phyloP scores from a whole-genome alignment of 495 filamentous ascomycete genomes.

The Neohortaea acidophila region DNA sequence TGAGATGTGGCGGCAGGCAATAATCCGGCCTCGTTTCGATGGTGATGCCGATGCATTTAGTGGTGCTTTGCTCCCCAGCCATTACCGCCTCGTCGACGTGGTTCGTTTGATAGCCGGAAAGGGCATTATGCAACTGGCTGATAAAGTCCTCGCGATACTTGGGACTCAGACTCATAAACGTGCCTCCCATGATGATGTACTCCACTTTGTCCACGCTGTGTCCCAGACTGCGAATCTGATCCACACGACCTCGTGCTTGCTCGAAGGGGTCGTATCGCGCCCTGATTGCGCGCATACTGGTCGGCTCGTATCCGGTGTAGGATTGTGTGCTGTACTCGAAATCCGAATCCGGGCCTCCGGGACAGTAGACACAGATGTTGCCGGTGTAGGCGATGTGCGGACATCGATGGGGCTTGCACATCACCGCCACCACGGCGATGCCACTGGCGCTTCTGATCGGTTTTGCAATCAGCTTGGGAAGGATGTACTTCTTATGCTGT shows the following conservation, averaged over 20 bases:
- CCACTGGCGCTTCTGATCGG: constrained; percentile 67
- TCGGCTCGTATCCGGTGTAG: constrained; percentile 96
- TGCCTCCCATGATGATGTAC: constrained; percentile 99
- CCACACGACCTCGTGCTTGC: constrained; percentile 87
- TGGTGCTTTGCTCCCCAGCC: constrained; percentile 80
- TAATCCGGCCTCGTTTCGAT: constrained; percentile 97
- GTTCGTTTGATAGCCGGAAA: constrained; percentile 79
- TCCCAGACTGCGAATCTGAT: constrained; percentile 85
- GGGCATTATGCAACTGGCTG: constrained; percentile 85
- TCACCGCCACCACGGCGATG: constrained; percentile 97
- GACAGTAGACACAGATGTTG: constrained; percentile 98
- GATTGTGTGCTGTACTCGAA: constrained; percentile 98
- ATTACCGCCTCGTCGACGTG: constrained; percentile 91
- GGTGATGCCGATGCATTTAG: constrained; percentile 96
- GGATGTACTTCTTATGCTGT: constrained; percentile 97
- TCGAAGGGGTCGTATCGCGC: constrained; percentile 97
- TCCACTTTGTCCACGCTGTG: constrained; percentile 98
- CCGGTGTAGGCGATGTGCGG: constrained; percentile 96
- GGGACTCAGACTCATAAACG: constrained; percentile 90
- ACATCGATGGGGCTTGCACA: constrained; percentile 98
- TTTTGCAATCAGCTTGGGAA: constrained; percentile 89
- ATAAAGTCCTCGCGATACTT: constrained; percentile 86
- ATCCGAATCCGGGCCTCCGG: constrained; percentile 90
- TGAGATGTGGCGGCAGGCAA: constrained; percentile 80
- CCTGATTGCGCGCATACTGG: constrained; percentile 93